Conservation (phyloP, 2,329 filamentous ascomycete species). For the Neurospora sp. region DNA sequence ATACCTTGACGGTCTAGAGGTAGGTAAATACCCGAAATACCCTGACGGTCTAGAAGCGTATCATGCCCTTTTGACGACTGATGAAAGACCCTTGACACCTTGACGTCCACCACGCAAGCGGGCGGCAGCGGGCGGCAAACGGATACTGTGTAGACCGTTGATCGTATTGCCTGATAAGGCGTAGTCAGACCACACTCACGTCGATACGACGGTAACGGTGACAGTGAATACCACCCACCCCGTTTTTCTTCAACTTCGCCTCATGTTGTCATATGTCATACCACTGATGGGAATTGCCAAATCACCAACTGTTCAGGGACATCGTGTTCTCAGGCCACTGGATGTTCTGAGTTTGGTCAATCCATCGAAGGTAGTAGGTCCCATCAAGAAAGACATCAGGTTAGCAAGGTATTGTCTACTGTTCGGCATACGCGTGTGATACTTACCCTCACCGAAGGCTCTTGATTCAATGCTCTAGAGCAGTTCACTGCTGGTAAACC, state of each 20-base stretch:
- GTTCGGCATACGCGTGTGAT: not conserved
- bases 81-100: not conserved
- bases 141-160: not conserved
- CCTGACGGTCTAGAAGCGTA: not conserved
- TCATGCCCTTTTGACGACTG: not conserved
- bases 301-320: not conserved
- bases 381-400: not conserved
- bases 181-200: not conserved
- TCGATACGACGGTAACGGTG: not conserved
- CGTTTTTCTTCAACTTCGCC: not conserved
- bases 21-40: no score
- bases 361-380: not conserved
- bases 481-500: not conserved
- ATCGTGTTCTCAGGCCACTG: not conserved
- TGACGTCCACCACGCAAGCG: not conserved
- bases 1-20: not conserved
- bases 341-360: not conserved
- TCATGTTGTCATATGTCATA: not conserved
- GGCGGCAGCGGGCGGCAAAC: not conserved
- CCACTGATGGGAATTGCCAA: not conserved
- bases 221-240: not conserved
- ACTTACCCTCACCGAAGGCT: not conserved
- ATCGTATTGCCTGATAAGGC: not conserved
- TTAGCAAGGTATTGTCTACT: not conserved
- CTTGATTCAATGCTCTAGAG: not conserved